These are phyloP conservation scores for Xylariaceae sp. DNA, from an alignment of 2,329 filamentous ascomycete genomes.

Conservation along the genomic window DNA sequence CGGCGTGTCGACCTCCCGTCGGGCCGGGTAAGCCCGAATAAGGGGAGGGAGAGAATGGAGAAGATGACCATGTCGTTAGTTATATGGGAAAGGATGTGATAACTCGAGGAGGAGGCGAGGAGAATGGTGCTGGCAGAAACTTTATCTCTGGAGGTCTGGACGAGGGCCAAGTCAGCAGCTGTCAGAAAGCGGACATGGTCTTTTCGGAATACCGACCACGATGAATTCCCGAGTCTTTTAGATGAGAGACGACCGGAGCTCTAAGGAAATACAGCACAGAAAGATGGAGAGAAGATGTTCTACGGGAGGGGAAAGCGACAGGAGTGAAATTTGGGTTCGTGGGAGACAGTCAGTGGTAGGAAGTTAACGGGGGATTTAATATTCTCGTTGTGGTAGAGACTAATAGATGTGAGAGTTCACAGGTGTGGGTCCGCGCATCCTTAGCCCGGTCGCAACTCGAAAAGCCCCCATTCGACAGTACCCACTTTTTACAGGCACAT, in stretches of 20 bases:
- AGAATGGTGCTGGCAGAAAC: neutral
- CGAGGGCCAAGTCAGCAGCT: neutral
- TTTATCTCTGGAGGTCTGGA: neutral
- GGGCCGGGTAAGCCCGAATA: neutral
- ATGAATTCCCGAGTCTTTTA: neutral
- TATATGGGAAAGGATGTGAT: neutral
- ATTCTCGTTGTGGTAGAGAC: neutral
- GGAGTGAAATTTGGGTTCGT: neutral
- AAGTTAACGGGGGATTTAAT: slow-evolving; percentile 1
- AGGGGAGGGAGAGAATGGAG: neutral
- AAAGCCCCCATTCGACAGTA: neutral
- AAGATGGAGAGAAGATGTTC: neutral
- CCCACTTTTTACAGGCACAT: neutral
- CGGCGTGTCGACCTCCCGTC: neutral
- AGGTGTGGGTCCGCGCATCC: neutral
- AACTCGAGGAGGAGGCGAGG: neutral
- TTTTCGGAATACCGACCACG: neutral
- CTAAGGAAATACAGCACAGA: neutral
- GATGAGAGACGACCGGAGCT: neutral
- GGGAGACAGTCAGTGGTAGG: neutral
- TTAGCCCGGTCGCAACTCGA: neutral
- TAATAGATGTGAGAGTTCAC: neutral
- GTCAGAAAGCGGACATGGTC: neutral
- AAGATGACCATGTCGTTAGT: neutral
- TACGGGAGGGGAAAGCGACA: neutral